Conservation (phyloP, 352 stramenopile genomes). For the Pseudoperonospora humuli region DNA sequence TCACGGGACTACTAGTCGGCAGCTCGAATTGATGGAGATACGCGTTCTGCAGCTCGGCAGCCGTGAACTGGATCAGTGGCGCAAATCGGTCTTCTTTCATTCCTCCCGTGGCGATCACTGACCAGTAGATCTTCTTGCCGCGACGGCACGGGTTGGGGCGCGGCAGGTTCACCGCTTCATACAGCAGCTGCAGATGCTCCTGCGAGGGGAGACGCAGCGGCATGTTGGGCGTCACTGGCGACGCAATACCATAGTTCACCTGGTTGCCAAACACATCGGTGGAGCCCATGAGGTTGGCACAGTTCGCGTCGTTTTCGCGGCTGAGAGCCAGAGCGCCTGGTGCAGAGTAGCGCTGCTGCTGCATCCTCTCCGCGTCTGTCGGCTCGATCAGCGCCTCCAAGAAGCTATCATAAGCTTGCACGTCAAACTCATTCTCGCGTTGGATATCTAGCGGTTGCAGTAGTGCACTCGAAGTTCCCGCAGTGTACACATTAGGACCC, state of each 20-base stretch:
- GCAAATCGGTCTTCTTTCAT: conserved; percentile 61
- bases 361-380: conserved; percentile 22
- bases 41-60: conserved; percentile 57
- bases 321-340: conserved; percentile 2
- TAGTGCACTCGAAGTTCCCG: conserved; percentile 34
- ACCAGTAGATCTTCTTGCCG: conserved; percentile 73
- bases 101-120: conserved; percentile 52
- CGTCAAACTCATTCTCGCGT: conserved; percentile 42
- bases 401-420: conserved; percentile 46
- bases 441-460: conserved; percentile 47
- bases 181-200: conserved; percentile 50
- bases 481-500: conserved; percentile 23
- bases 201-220: conserved; percentile 40
- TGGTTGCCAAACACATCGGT: conserved; percentile 10
- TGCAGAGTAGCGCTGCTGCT: conserved; percentile 16
- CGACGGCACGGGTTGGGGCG: conserved; percentile 64
- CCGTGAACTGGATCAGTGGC: conserved; percentile 50
- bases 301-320: conserved; percentile 17
- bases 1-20: conserved; percentile 30
- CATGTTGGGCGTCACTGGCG: conserved; percentile 19
- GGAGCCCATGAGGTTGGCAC: conserved; percentile 7
- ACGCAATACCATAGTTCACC: conserved; percentile 25
- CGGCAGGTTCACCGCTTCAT: conserved; percentile 65
- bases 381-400: conserved; percentile 48
- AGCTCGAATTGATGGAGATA: conserved; percentile 63